Conservation (phyloP, 306 rosid species). For the Cicer yamashitae region DNA sequence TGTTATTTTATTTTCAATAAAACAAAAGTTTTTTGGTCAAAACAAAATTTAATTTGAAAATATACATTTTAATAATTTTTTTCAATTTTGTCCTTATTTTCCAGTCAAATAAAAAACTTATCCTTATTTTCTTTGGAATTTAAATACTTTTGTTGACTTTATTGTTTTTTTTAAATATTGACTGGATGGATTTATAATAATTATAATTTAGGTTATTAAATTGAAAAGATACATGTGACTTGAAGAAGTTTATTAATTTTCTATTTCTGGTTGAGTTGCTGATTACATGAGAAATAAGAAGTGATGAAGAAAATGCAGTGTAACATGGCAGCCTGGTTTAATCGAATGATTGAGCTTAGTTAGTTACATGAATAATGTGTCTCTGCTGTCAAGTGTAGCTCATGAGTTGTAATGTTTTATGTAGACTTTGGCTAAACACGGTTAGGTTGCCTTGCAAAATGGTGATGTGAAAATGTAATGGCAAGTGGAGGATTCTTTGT, state of each 20-base stretch:
- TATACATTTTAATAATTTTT: not conserved
- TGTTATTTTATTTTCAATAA: not conserved
- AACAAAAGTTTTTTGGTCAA: not conserved
- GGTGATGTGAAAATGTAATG: not conserved
- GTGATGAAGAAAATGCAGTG: conserved; percentile 29
- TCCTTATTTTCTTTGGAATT: not conserved
- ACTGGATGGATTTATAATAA: not conserved
- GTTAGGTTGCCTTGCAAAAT: conserved; percentile 1
- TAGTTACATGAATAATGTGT: not conserved
- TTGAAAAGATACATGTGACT: conserved; percentile 9
- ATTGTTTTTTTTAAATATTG: too few species aligned
- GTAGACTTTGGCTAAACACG: not conserved
- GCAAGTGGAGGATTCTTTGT: not conserved
- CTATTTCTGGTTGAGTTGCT: not conserved
- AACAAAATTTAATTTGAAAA: not conserved
- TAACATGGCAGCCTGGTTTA: not conserved
- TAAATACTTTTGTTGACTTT: not conserved
- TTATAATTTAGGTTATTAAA: not conserved
- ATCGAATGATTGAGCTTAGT: not conserved
- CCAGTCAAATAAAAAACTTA: too few species aligned
- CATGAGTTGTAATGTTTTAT: conserved; percentile 34
- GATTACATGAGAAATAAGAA: conserved; percentile 42
- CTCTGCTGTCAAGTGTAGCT: conserved; percentile 9
- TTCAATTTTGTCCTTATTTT: not conserved
- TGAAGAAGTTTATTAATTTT: not conserved